Evolutionary conservation across 805 yeast species (phyloP).

Genomic region (Millerago galiae): DNA sequence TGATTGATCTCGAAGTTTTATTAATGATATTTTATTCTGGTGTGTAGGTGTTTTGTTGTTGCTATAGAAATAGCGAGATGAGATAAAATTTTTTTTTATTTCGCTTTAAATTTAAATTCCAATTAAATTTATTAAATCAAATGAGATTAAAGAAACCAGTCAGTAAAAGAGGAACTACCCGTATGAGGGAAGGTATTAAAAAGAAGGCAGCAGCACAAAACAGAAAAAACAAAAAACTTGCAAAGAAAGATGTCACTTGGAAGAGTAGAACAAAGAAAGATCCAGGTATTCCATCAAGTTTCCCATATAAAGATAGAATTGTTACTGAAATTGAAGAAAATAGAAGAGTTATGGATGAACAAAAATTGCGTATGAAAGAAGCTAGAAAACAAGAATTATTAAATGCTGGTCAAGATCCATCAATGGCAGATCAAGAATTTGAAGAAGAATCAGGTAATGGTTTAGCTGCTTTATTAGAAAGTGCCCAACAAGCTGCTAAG

Average conservation of each 20-base stretch:
- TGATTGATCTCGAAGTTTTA: too few species aligned
- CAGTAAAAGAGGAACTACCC: slow-evolving; percentile 85
- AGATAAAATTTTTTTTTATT: slow-evolving; percentile 1
- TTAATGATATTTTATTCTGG: too few species aligned
- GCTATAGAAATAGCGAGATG: background rate
- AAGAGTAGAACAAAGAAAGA: slow-evolving; percentile 77
- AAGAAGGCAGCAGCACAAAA: slow-evolving; percentile 92
- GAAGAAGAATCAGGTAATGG: slow-evolving; percentile 45
- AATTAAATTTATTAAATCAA: background rate
- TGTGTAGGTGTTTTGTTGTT: background rate
- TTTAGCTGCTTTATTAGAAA: slow-evolving; percentile 78
- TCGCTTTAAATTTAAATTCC: background rate
- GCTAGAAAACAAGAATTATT: slow-evolving; percentile 36
- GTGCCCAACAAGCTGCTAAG: slow-evolving; percentile 85
- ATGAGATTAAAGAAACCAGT: slow-evolving; percentile 35
- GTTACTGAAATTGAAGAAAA: slow-evolving; percentile 63
- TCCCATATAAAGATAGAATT: slow-evolving; percentile 88
- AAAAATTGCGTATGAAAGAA: slow-evolving; percentile 44
- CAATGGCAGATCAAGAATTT: slow-evolving; percentile 31
- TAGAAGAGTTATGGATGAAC: slow-evolving; percentile 50
- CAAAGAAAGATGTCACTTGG: slow-evolving; percentile 94
- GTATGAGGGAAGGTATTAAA: slow-evolving; percentile 93
- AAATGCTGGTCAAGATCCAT: slow-evolving; percentile 31
- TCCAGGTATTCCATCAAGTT: slow-evolving; percentile 90
- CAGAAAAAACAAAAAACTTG: slow-evolving; percentile 71